Evolutionary conservation across 148 eudicot genomes (phyloP).

Genomic region (Rhododendron henanense): DNA sequence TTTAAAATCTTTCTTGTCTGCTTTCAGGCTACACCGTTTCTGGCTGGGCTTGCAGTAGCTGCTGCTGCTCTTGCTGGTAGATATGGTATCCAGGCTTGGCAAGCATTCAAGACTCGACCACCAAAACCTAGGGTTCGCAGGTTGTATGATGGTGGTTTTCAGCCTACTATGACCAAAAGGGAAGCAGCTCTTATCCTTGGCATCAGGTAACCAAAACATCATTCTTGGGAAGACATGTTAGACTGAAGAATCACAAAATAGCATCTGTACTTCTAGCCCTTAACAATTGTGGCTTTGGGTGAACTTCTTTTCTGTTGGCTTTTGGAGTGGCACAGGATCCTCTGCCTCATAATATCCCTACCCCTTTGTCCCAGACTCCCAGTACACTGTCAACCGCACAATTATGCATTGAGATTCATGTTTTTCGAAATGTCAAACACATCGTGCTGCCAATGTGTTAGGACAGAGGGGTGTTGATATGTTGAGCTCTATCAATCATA

Average conservation of each 20-base stretch:
- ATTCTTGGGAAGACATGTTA: neutral
- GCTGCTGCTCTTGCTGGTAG: constrained; percentile 71
- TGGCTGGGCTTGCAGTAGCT: constrained; percentile 67
- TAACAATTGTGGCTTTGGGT: neutral
- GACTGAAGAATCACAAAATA: neutral
- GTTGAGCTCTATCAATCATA: neutral
- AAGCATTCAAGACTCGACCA: constrained; percentile 58
- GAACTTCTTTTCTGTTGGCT: neutral
- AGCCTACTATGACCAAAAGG: constrained; percentile 65
- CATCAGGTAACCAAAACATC: constrained; percentile 39
- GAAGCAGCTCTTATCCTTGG: constrained; percentile 86
- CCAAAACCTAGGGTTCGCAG: constrained; percentile 42
- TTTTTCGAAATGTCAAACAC: neutral
- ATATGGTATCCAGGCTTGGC: constrained; percentile 73
- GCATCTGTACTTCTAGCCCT: neutral
- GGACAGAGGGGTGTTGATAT: neutral
- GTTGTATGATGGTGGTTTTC: constrained; percentile 76
- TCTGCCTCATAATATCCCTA: neutral
- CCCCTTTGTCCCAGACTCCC: neutral
- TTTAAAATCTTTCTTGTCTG: neutral
- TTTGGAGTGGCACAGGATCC: neutral
- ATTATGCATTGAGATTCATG: neutral
- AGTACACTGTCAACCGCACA: neutral
- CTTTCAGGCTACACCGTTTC: constrained; percentile 57
- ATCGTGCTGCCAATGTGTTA: neutral